Conservation (phyloP, 1,139 yeast genomes). For the Saccharomycopsis crataegensis region DNA sequence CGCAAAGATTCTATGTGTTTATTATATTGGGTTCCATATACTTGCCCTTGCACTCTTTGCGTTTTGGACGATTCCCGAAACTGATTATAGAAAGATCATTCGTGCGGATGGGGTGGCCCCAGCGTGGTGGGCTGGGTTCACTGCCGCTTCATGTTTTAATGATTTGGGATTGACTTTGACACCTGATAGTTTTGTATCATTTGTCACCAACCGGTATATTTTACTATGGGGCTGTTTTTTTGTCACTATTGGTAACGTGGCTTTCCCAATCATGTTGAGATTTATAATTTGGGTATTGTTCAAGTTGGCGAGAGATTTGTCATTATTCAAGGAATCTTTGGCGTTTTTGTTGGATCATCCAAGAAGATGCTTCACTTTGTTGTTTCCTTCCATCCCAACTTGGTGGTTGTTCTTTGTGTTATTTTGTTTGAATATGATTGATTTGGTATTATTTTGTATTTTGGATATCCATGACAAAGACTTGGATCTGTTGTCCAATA, state of each 20-base stretch:
- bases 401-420: constrained; percentile 87
- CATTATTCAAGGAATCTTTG: constrained; percentile 64
- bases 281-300: constrained; percentile 74
- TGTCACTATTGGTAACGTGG: constrained; percentile 86
- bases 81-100: constrained; percentile 37
- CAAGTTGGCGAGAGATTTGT: constrained; percentile 54
- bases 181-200: constrained; percentile 67
- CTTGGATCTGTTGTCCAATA: constrained; percentile 46
- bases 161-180: constrained; percentile 81
- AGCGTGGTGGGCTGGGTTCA: constrained; percentile 90
- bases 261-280: constrained; percentile 77
- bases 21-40: constrained; percentile 71
- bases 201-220: constrained; percentile 55
- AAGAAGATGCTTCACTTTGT: constrained; percentile 86
- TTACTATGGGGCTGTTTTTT: constrained; percentile 58
- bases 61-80: constrained; percentile 54
- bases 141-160: constrained; percentile 69
- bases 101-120: constrained; percentile 54
- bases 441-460: constrained; percentile 69
- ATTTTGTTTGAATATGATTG: constrained; percentile 64
- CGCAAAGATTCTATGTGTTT: constrained; percentile 54
- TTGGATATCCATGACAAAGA: constrained; percentile 56
- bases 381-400: constrained; percentile 88
- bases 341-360: constrained; percentile 92
- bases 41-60: constrained; percentile 49